Base-by-base conservation (phyloP, 352 stramenopile genomes). In the Bremia lactucae region DNA sequence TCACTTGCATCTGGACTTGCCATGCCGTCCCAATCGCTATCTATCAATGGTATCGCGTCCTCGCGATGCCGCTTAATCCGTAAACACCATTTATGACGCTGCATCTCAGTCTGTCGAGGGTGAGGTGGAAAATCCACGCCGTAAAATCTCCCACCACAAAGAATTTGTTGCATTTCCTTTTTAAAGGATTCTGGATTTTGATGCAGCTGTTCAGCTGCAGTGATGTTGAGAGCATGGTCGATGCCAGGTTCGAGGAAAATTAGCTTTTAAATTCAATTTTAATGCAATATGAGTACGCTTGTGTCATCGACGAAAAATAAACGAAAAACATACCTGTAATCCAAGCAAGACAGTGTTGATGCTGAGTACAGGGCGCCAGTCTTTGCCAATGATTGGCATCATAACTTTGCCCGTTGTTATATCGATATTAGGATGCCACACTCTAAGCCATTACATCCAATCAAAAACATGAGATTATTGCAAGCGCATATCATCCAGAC, bases 351-450 rank as follows among this genome's bases (percentile, higher is more conserved):
- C 79, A 6, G 80, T 83, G 45, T 87, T 92, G 59, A 92, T 89
- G 23, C 66, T 88, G 18, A 92, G 59, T 13, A 92, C 80, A 22
- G 80, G 80, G 3, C 80, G 71, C 80, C 80, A 92, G 51, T 92
- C 80, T 13, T 76, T 80, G 23, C 72, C 80, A 3, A 92, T 52
- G 44, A 92, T 92, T 22, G 80, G 54, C 60, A 92, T 87, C 80
- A 92, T 92, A 31, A 92, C 80, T 15, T 68, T 78, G 9, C 80
- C 80, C 2, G 71, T 85, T 4, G 68, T 33, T 2, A 76, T 48
- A 49, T 92, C 80, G 15, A 92, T 71, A 45, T 89, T 92, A 0
- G 80, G 80, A 67, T 92, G 80, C 80, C 80, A 92, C 15, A 85
- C 71, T 56, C 80, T 87, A 44, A 7, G 19, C 11, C 49, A n/a